Conservation (phyloP, 1,284 basidiomycete species). For the Moesziomyces antarcticus region DNA sequence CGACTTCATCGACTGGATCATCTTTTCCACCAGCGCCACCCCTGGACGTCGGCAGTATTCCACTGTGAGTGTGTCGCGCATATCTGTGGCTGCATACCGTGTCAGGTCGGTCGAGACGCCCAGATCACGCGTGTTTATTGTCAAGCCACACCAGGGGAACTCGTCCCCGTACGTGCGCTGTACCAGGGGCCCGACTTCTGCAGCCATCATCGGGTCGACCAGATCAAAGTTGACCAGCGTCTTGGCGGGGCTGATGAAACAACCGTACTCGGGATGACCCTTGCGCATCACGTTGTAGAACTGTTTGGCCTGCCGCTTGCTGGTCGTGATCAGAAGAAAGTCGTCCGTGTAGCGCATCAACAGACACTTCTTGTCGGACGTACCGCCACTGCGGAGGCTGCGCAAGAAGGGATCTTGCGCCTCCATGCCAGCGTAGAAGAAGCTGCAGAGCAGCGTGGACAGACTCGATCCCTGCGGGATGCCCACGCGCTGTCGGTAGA, state of each 20-base stretch:
- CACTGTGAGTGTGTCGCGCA: slow-evolving; percentile 68
- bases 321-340: slow-evolving; percentile 87
- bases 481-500: slow-evolving; percentile 86
- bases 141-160: slow-evolving; percentile 66
- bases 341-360: slow-evolving; percentile 88
- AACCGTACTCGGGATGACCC: slow-evolving; percentile 85
- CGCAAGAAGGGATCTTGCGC: slow-evolving; percentile 71
- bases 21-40: slow-evolving; percentile 55
- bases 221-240: slow-evolving; percentile 84
- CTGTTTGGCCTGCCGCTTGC: slow-evolving; percentile 73
- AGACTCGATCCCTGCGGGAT: slow-evolving; percentile 96
- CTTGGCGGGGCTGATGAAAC: slow-evolving; percentile 87
- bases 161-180: slow-evolving; percentile 51
- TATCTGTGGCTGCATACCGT: slow-evolving; percentile 48
- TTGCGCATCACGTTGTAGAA: slow-evolving; percentile 84
- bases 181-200: slow-evolving; percentile 34
- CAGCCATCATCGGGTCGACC: slow-evolving; percentile 73
- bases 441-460: slow-evolving; percentile 81
- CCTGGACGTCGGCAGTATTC: slow-evolving; percentile 59
- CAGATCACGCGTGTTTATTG: slow-evolving; percentile 49
- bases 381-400: slow-evolving; percentile 71
- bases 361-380: slow-evolving; percentile 6
- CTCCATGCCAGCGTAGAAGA: slow-evolving; percentile 92
- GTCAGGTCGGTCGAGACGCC: slow-evolving; percentile 55
- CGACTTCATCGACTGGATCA: slow-evolving; percentile 53